A percentile compares a stretch with the other conserved stretches of the same genome.
phyloP scores from a whole-genome alignment of 176 grass and related monocot species.

The Cenchrus purpureus region DNA sequence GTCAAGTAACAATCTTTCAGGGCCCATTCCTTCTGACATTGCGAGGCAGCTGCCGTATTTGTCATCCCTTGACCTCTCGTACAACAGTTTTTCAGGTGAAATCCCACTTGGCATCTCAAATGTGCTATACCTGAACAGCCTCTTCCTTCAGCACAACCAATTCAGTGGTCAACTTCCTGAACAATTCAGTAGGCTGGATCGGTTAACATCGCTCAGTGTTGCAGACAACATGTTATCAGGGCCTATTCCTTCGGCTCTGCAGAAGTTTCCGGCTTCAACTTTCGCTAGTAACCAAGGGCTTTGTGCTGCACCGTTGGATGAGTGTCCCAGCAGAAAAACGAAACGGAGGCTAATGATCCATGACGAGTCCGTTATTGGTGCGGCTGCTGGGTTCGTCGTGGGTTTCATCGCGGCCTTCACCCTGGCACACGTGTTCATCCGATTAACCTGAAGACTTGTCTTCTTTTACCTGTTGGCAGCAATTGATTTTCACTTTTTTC shows the following conservation, averaged over 20 bases:
- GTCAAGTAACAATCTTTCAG: slow-evolving; percentile 52
- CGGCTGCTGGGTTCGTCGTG: slow-evolving; percentile 4
- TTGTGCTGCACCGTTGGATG: neutral
- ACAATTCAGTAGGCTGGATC: neutral
- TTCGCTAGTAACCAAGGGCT: slow-evolving; percentile 18
- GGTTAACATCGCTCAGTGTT: slow-evolving; percentile 30
- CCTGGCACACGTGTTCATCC: slow-evolving; percentile 2
- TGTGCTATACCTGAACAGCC: slow-evolving; percentile 24
- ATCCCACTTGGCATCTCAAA: slow-evolving; percentile 37
- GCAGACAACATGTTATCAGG: slow-evolving; percentile 36
- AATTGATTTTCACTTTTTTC: no score
- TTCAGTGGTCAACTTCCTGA: slow-evolving; percentile 37
- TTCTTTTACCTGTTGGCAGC: no score
- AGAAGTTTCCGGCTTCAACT: neutral
- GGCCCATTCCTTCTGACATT: slow-evolving; percentile 42
- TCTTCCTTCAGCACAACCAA: slow-evolving; percentile 50
- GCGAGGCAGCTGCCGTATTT: neutral
- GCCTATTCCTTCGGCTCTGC: neutral
- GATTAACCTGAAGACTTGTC: neutral
- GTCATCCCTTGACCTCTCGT: slow-evolving; percentile 48
- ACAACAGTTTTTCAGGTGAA: slow-evolving; percentile 44
- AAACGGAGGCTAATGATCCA: neutral
- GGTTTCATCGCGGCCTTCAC: slow-evolving; percentile 22
- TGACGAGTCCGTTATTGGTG: neutral
- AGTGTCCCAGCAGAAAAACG: neutral